Percentiles rank a stretch among this genome's conserved stretches.
Conservation (phyloP, 2,329 filamentous ascomycete species). For the Monilinia aucupariae region DNA sequence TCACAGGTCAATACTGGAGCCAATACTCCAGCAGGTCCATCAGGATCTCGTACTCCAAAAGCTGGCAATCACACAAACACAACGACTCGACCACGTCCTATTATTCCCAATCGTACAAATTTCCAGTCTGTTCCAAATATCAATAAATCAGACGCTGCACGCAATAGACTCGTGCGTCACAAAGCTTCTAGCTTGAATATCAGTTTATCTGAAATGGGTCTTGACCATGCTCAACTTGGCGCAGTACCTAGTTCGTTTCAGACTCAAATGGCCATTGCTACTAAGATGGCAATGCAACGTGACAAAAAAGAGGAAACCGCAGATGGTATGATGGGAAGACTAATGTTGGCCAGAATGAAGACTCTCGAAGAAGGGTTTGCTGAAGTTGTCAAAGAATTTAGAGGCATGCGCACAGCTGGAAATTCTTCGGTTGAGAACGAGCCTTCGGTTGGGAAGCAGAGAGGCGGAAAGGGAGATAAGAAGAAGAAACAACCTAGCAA, state of each 20-base stretch:
- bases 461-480: slow-evolving; percentile 13
- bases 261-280: slow-evolving; percentile 72
- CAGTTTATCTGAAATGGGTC: slow-evolving; percentile 66
- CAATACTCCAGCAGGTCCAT: slow-evolving; percentile 24
- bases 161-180: slow-evolving; percentile 26
- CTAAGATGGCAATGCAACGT: slow-evolving; percentile 49
- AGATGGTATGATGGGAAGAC: slow-evolving; percentile 69
- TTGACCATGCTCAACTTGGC: slow-evolving; percentile 58
- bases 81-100: slow-evolving; percentile 51
- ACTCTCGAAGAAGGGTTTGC: slow-evolving; percentile 86
- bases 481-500: slow-evolving; percentile 14
- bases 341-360: slow-evolving; percentile 87
- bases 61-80: slow-evolving; percentile 36
- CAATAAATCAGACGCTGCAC: slow-evolving; percentile 21
- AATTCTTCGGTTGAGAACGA: slow-evolving; percentile 28
- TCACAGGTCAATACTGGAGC: slow-evolving; percentile 26
- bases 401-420: slow-evolving; percentile 31
- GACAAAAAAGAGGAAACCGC: slow-evolving; percentile 42
- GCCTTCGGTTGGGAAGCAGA: slow-evolving; percentile 22
- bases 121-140: slow-evolving; percentile 53
- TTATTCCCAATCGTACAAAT: slow-evolving; percentile 47
- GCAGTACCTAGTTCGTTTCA: slow-evolving; percentile 71
- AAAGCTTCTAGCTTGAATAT: slow-evolving; percentile 58
- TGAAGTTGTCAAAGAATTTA: slow-evolving; percentile 75
- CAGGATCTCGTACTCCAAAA: slow-evolving; percentile 26